Evolutionary conservation across 139 green algal species (phyloP), one percentile per base, ranked within the genome.

Genomic region (Astrephomene gubernaculifera): DNA sequence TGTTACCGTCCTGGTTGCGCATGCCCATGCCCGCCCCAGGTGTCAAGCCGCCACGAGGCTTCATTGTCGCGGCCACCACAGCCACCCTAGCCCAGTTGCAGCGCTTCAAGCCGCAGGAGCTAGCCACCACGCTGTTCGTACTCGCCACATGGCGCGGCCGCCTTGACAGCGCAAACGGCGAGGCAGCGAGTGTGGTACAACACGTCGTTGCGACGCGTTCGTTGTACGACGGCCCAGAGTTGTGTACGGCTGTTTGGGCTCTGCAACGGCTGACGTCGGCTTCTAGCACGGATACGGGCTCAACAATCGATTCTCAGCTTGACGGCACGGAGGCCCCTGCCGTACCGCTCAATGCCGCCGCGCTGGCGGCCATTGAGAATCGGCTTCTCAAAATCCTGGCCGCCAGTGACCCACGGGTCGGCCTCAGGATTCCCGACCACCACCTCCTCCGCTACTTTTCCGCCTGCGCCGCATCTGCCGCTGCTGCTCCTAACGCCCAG

Each of bases 401-500:
- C 6, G 4, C 21, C 10, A 60, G 41, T 4, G 17, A 54, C 24
- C 43, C 17, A 14, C 27, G 60, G 4, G n/a, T 45, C 2, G 54
- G n/a, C 12, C 31, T 38, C 49, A 7, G 38, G 38, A 17, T 74
- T 4, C 60, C 41, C 14, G 76, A 83, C 38, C 76, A 83, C 39
- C 76, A 73, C 35, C 60, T 83, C 19, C 41, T 83, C 49, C 76
- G 76, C 60, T 83, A 36, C 76, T 60, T 82, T 29, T 33, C 38
- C 57, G 41, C 76, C 36, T 61, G 39, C 74, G 54, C 54, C 39
- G 25, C 31, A 54, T 39, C 57, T 14, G 52, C n/a, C 22, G 19
- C 10, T 29, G 54, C 54, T 2, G n/a, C n/a, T n/a, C n/a, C n/a
- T n/a, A n/a, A n/a, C n/a, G n/a, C n/a, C n/a, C n/a, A n/a, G n/a